These are phyloP conservation scores for Phytophthora aleatoria DNA, from an alignment of 352 stramenopile genomes.

Conservation along the genomic window DNA sequence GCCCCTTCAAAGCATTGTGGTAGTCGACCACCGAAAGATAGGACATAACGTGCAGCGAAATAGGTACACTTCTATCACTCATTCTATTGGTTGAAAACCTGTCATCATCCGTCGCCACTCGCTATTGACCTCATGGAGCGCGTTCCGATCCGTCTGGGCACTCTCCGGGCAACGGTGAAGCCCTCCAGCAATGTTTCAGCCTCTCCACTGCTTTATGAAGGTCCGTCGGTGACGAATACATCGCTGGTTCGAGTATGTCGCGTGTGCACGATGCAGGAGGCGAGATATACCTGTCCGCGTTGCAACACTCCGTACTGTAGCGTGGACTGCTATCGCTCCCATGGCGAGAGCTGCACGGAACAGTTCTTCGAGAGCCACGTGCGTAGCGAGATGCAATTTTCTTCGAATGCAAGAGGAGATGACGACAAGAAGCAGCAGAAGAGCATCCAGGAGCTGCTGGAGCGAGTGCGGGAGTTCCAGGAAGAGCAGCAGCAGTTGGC, in stretches of 20 bases:
- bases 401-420: constrained; percentile 28
- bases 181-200: constrained; percentile 21
- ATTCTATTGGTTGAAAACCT: constrained; percentile 34
- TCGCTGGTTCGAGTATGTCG: constrained; percentile 63
- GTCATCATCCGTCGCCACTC: constrained; percentile 12
- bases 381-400: constrained; percentile 52
- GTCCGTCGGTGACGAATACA: constrained; percentile 20
- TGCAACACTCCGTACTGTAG: constrained; percentile 85
- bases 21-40: constrained; percentile 30
- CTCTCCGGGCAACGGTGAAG: constrained; percentile 49
- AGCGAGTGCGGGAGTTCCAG: constrained; percentile 64
- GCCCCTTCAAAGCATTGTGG: constrained; percentile 58
- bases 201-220: constrained; percentile 4
- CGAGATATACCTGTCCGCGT: constrained; percentile 84
- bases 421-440: constrained; percentile 39
- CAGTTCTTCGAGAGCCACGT: constrained; percentile 81
- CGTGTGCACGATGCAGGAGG: constrained; percentile 59
- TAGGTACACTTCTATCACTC: background rate
- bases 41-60: constrained; percentile 26
- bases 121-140: constrained; percentile 40
- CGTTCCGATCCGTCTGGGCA: constrained; percentile 69
- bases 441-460: constrained; percentile 49
- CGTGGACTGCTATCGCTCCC: constrained; percentile 74
- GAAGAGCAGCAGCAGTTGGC: constrained; percentile 36
- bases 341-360: constrained; percentile 77